Percentiles rank a stretch among this genome's conserved stretches.
These are phyloP conservation scores for Myriosclerotinia scirpicola DNA, from an alignment of 2,329 filamentous ascomycete genomes.

Conservation along the genomic window DNA sequence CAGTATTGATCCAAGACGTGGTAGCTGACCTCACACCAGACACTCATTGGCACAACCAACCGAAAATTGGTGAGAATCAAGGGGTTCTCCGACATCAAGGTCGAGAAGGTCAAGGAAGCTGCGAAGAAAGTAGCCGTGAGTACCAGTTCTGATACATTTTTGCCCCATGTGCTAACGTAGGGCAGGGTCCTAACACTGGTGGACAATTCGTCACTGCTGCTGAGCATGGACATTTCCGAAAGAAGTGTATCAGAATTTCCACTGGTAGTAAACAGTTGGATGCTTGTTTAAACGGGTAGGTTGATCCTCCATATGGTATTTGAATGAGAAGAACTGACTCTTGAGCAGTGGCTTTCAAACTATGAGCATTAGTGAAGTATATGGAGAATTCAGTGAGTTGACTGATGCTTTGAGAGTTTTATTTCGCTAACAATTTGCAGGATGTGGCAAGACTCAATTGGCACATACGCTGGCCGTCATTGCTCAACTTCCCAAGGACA, in stretches of 20 bases:
- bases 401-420: not conserved
- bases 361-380: slow-evolving; percentile 67
- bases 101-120: slow-evolving; percentile 70
- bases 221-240: slow-evolving; percentile 62
- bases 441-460: slow-evolving; percentile 68
- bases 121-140: slow-evolving; percentile 46
- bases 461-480: slow-evolving; percentile 68
- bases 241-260: slow-evolving; percentile 62
- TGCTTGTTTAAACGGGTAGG: slow-evolving; percentile 60
- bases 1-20: too few relatives aligned
- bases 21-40: slow-evolving; percentile 43
- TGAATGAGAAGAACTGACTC: slow-evolving; percentile 20
- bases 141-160: not conserved
- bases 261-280: slow-evolving; percentile 71
- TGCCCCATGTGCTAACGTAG: slow-evolving; percentile 25
- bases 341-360: slow-evolving; percentile 61
- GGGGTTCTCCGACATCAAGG: slow-evolving; percentile 68
- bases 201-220: slow-evolving; percentile 60
- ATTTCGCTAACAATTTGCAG: slow-evolving; percentile 31
- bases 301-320: not conserved
- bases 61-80: slow-evolving; percentile 65
- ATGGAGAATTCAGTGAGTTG: slow-evolving; percentile 55
- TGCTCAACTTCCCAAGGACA: slow-evolving; percentile 55
- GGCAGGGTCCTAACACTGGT: slow-evolving; percentile 55
- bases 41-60: slow-evolving; percentile 59